A percentile compares a stretch with the other conserved stretches of the same genome.
These are phyloP conservation scores for Camillea tinctor DNA, from an alignment of 2,329 filamentous ascomycete genomes.

Conservation along the genomic window DNA sequence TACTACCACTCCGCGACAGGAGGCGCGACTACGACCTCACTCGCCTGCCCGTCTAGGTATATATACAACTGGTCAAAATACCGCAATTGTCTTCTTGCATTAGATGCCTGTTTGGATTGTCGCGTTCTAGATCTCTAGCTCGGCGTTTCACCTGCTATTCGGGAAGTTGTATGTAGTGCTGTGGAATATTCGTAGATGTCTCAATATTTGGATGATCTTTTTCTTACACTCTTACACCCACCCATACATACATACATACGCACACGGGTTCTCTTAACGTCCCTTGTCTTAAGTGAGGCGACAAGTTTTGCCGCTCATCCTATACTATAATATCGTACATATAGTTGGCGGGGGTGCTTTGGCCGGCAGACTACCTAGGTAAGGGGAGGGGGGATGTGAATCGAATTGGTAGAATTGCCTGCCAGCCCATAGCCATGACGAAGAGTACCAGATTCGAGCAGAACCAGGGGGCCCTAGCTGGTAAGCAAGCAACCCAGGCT, in stretches of 20 bases:
- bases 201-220: not conserved
- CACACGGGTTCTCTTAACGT: too few relatives aligned
- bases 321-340: not conserved
- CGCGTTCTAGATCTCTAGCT: constrained; percentile 17
- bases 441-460: constrained; percentile 6
- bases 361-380: too few relatives aligned
- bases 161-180: not conserved
- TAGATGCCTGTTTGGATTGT: constrained; percentile 13
- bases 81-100: constrained; percentile 21
- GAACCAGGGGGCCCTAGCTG: not conserved
- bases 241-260: too few relatives aligned
- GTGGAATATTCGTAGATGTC: not conserved
- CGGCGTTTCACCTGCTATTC: not conserved
- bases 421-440: not conserved
- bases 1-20: too few relatives aligned
- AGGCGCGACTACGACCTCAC: not conserved
- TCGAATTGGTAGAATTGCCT: too few relatives aligned
- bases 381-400: too few relatives aligned
- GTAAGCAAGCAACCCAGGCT: not conserved
- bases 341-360: not conserved
- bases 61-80: constrained; percentile 10
- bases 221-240: too few relatives aligned
- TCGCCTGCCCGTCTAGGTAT: constrained; percentile 3
- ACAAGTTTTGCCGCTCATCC: not conserved
- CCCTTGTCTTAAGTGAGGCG: too few relatives aligned